Evolutionary conservation across 2,329 filamentous ascomycete species (phyloP).

Genomic region (Domatiomyces globalis): DNA sequence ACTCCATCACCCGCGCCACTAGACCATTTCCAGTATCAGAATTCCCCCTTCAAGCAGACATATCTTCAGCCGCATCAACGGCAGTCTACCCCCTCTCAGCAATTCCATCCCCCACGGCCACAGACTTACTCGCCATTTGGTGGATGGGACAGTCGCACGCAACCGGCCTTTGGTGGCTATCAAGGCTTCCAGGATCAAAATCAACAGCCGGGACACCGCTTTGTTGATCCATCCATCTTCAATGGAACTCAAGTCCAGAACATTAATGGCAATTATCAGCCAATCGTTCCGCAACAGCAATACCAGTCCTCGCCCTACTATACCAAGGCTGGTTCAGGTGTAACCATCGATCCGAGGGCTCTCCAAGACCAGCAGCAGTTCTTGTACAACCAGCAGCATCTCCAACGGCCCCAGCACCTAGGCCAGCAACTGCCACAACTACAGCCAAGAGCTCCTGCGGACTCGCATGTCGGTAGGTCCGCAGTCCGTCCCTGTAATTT

Average conservation of each 20-base stretch:
- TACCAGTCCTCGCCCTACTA: conserved; percentile 18
- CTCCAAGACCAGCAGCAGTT: conserved; percentile 13
- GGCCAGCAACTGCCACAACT: not conserved
- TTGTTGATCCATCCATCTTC: conserved; percentile 21
- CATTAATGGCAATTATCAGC: not conserved
- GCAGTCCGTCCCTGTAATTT: not conserved
- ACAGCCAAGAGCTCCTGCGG: conserved; percentile 1
- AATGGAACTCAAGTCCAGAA: conserved; percentile 5
- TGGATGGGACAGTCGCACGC: not conserved
- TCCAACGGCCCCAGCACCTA: not conserved
- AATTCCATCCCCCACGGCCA: not conserved
- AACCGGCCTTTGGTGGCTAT: not conserved
- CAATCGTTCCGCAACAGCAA: conserved; percentile 16
- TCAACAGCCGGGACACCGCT: conserved; percentile 7
- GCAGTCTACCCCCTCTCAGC: conserved; percentile 10
- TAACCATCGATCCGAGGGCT: conserved; percentile 10
- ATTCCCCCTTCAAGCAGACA: not conserved
- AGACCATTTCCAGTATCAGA: not conserved
- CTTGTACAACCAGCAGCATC: conserved; percentile 3
- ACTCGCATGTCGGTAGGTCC: not conserved
- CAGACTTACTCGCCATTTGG: not conserved
- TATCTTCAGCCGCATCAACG: conserved; percentile 1
- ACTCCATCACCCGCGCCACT: conserved; percentile 7
- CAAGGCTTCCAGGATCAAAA: conserved; percentile 8
- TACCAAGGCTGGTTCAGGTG: conserved; percentile 7